A percentile compares a stretch with the other conserved stretches of the same genome.
phyloP scores from a whole-genome alignment of 805 yeast genomes.

The Diddensiella santjacobensis region DNA sequence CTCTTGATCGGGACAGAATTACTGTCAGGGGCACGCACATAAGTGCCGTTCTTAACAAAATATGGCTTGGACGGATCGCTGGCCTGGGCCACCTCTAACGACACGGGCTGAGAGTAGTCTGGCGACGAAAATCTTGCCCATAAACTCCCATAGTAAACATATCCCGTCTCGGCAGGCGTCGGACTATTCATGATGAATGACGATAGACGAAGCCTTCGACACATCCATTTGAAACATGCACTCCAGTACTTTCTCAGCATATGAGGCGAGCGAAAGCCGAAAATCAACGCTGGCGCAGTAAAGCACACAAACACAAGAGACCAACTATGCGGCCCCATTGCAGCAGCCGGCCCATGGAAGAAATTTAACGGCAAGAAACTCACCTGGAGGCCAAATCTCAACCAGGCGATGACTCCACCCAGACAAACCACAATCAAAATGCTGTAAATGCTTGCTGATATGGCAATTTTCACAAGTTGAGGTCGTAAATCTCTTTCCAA shows the following conservation, averaged over 20 bases:
- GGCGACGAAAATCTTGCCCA: slow-evolving; percentile 47
- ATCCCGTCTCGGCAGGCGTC: slow-evolving; percentile 66
- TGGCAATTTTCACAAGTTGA: slow-evolving; percentile 67
- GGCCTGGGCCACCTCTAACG: slow-evolving; percentile 38
- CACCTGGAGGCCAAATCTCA: slow-evolving; percentile 32
- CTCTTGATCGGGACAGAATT: slow-evolving; percentile 65
- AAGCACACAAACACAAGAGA: slow-evolving; percentile 7
- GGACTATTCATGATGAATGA: slow-evolving; percentile 73
- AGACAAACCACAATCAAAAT: slow-evolving; percentile 70
- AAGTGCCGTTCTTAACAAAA: slow-evolving; percentile 76
- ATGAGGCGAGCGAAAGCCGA: slow-evolving; percentile 9
- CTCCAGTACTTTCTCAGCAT: slow-evolving; percentile 47
- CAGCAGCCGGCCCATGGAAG: slow-evolving; percentile 9
- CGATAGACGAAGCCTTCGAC: slow-evolving; percentile 62
- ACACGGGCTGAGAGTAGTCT: slow-evolving; percentile 57
- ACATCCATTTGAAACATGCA: slow-evolving; percentile 50
- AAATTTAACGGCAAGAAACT: slow-evolving; percentile 26
- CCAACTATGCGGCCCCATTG: not conserved
- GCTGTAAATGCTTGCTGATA: slow-evolving; percentile 60
- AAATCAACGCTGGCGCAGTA: slow-evolving; percentile 12
- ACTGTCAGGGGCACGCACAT: slow-evolving; percentile 80
- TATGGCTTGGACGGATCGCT: slow-evolving; percentile 50
- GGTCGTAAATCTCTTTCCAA: slow-evolving; percentile 67
- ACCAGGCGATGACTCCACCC: slow-evolving; percentile 55
- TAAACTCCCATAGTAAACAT: slow-evolving; percentile 50